Percentiles rank a stretch among this genome's conserved stretches.
Conservation (phyloP, 2,329 filamentous ascomycete species). For the Cyphellophora attinorum region DNA sequence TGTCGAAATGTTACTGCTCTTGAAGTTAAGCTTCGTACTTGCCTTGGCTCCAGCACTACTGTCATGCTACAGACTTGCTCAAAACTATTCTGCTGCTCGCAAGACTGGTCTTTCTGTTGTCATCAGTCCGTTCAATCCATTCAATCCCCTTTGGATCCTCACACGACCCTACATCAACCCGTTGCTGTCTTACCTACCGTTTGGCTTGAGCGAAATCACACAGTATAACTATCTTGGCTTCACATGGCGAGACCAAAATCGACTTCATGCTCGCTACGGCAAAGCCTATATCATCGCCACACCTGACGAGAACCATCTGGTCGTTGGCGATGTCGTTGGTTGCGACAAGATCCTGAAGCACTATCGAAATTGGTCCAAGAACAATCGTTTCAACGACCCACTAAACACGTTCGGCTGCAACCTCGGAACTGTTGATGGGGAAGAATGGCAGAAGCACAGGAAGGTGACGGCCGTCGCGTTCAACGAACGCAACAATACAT, state of each 20-base stretch:
- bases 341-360: conserved; percentile 7
- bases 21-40: no score
- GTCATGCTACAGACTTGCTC: no score
- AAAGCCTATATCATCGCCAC: conserved; percentile 13
- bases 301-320: conserved; percentile 10
- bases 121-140: conserved; percentile 9
- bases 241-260: conserved; percentile 5
- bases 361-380: conserved; percentile 12
- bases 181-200: conserved; percentile 5
- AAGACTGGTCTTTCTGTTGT: conserved; percentile 14
- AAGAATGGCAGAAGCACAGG: conserved; percentile 33
- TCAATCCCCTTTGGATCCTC: conserved; percentile 9
- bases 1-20: no score
- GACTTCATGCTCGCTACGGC: conserved; percentile 9
- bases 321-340: conserved; percentile 9
- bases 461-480: conserved; percentile 33
- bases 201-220: conserved; percentile 12
- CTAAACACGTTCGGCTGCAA: conserved; percentile 14
- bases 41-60: no score
- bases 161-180: conserved; percentile 6
- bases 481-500: conserved; percentile 32
- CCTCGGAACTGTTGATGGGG: conserved; percentile 14
- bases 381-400: conserved; percentile 9
- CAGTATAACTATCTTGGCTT: conserved; percentile 10
- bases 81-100: conserved; percentile 14